Evolutionary conservation across 306 rosid species (phyloP).

Genomic region (Fragaria nilgerrensis): DNA sequence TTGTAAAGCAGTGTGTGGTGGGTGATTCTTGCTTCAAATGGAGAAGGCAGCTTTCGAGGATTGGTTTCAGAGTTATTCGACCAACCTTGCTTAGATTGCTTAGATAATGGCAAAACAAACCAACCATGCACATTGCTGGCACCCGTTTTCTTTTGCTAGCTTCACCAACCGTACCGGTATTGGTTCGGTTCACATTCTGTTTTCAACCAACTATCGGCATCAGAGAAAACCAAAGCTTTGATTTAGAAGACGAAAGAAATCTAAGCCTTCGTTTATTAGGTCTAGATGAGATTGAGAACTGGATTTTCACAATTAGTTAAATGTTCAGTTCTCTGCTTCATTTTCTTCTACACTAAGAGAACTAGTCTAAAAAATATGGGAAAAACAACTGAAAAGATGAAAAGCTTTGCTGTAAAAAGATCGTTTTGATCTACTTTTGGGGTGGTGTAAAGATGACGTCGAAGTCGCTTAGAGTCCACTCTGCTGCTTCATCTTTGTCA

Average conservation of each 20-base stretch:
- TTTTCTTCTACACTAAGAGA: not conserved
- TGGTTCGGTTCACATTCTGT: not conserved
- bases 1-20: not conserved
- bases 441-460: conserved; percentile 44
- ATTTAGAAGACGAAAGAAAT: not conserved
- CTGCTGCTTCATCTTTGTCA: conserved; percentile 64
- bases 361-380: not conserved
- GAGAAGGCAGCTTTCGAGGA: not conserved
- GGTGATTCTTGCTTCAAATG: conserved; percentile 8
- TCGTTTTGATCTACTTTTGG: not conserved
- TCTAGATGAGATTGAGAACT: not conserved
- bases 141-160: not conserved
- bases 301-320: conserved; percentile 9
- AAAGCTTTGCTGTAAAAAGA: not conserved
- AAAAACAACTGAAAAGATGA: not conserved
- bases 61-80: not conserved
- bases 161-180: not conserved
- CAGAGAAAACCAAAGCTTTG: not conserved
- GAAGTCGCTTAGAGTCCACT: conserved; percentile 66
- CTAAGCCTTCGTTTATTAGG: not conserved
- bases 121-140: not conserved
- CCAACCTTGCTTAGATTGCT: not conserved
- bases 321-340: conserved; percentile 4
- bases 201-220: not conserved
- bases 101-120: not conserved